Conservation (phyloP, 1,284 basidiomycete genomes). For the Erythrobasidium hasegawianum region DNA sequence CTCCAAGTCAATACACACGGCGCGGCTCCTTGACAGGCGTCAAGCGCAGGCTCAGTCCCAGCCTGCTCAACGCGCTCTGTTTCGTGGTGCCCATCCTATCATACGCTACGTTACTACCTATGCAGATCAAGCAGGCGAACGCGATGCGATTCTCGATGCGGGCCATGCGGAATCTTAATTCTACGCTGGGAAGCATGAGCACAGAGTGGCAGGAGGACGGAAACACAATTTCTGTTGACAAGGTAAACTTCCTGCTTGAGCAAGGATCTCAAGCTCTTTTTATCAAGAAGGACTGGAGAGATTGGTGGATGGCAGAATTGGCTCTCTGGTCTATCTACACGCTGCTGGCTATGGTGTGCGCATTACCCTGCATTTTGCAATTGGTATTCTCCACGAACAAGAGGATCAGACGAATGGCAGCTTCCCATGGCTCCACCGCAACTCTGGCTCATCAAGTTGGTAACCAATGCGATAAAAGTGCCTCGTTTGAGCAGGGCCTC, state of each 20-base stretch:
- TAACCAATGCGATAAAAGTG: not conserved
- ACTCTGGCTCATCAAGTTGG: not conserved
- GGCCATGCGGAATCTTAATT: not conserved
- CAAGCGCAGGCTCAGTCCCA: not conserved
- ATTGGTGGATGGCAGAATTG: not conserved
- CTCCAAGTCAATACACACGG: constrained; percentile 22
- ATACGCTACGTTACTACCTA: not conserved
- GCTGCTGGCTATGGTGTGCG: not conserved
- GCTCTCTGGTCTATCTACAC: not conserved
- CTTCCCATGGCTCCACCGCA: not conserved
- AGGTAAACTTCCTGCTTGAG: not conserved
- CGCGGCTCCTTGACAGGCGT: constrained; percentile 17
- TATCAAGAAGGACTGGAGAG: not conserved
- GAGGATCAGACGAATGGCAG: constrained; percentile 23
- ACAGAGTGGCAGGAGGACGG: not conserved
- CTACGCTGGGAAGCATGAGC: not conserved
- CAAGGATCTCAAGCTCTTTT: not conserved
- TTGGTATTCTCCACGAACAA: constrained; percentile 15
- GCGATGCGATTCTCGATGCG: constrained; percentile 14
- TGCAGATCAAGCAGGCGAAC: constrained; percentile 16
- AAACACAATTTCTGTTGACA: not conserved
- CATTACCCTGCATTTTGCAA: constrained; percentile 17
- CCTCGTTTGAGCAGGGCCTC: not conserved
- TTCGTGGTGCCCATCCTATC: constrained; percentile 23
- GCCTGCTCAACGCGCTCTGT: constrained; percentile 13